phyloP scores from a whole-genome alignment of 352 stramenopile species.

The Aphanomyces invadans region DNA sequence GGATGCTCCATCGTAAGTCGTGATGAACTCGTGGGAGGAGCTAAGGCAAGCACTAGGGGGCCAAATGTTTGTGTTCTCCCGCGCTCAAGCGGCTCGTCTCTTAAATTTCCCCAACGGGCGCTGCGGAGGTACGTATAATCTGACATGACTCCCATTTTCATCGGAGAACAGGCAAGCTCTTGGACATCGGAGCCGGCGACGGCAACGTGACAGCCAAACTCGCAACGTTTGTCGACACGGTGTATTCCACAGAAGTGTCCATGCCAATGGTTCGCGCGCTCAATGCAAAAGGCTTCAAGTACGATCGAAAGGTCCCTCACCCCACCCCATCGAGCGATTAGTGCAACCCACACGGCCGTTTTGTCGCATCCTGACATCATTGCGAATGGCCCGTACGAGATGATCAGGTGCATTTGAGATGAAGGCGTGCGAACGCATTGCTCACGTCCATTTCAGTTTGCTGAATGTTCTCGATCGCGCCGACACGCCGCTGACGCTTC shows the following conservation, averaged over 20 bases:
- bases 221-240: slow-evolving; percentile 61
- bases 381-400: slow-evolving; percentile 56
- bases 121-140: slow-evolving; percentile 8
- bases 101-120: slow-evolving; percentile 6
- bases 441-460: too few relatives aligned
- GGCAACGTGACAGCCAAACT: slow-evolving; percentile 74
- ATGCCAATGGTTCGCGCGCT: slow-evolving; percentile 69
- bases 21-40: background rate
- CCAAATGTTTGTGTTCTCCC: slow-evolving; percentile 83
- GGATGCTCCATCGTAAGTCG: slow-evolving; percentile 67
- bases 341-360: slow-evolving; percentile 31
- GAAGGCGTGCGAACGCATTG: too few relatives aligned
- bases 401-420: too few relatives aligned
- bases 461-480: slow-evolving; percentile 78
- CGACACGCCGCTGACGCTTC: slow-evolving; percentile 72
- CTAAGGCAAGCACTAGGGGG: slow-evolving; percentile 35
- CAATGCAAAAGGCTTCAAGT: slow-evolving; percentile 69
- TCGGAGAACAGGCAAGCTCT: slow-evolving; percentile 29
- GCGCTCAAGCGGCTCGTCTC: slow-evolving; percentile 32
- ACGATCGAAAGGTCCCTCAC: too few relatives aligned
- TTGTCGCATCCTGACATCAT: slow-evolving; percentile 60
- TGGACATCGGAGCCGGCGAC: slow-evolving; percentile 78
- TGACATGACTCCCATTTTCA: background rate
- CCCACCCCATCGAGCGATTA: too few relatives aligned
- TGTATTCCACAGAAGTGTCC: slow-evolving; percentile 70